Conservation (phyloP, 2,329 filamentous ascomycete genomes). For the Claviceps sorghi region DNA sequence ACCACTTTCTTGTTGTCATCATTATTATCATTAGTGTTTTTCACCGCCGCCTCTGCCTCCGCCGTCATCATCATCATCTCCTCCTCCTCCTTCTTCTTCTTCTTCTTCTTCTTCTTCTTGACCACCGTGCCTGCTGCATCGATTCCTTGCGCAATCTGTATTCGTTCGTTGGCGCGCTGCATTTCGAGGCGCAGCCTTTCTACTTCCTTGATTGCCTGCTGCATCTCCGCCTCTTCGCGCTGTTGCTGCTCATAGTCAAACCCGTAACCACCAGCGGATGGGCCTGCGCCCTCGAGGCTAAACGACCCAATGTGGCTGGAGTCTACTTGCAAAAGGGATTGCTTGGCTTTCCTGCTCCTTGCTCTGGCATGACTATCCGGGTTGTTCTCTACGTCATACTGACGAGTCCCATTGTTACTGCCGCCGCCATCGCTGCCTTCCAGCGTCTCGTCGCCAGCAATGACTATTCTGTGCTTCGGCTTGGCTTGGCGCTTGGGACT, state of each 20-base stretch:
- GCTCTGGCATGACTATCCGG: conserved; percentile 32
- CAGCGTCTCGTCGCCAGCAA: conserved; percentile 62
- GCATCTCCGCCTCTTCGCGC: conserved; percentile 78
- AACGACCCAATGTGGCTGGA: conserved; percentile 67
- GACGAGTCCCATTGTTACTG: conserved; percentile 18
- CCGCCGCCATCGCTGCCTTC: conserved; percentile 33
- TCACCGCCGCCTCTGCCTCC: too few species aligned
- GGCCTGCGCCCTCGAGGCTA: conserved; percentile 41
- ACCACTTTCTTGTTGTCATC: neutral
- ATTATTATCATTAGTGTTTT: neutral
- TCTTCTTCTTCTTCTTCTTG: conserved; percentile 54
- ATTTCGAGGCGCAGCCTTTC: conserved; percentile 78
- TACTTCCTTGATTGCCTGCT: conserved; percentile 73
- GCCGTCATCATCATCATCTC: too few species aligned
- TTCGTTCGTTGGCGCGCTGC: conserved; percentile 65
- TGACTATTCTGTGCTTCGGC: conserved; percentile 45
- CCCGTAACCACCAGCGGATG: conserved; percentile 9
- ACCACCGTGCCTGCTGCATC: conserved; percentile 51
- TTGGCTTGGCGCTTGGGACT: conserved; percentile 22
- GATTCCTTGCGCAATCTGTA: conserved; percentile 56
- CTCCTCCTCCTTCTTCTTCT: too few species aligned
- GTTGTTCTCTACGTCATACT: conserved; percentile 39
- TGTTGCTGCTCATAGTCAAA: conserved; percentile 52
- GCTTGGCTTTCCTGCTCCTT: conserved; percentile 38
- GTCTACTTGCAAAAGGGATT: conserved; percentile 65